Evolutionary conservation across 768 basidiomycete genomes (phyloP), one percentile per base, ranked within the genome.

Genomic region (Mycena belliarum): DNA sequence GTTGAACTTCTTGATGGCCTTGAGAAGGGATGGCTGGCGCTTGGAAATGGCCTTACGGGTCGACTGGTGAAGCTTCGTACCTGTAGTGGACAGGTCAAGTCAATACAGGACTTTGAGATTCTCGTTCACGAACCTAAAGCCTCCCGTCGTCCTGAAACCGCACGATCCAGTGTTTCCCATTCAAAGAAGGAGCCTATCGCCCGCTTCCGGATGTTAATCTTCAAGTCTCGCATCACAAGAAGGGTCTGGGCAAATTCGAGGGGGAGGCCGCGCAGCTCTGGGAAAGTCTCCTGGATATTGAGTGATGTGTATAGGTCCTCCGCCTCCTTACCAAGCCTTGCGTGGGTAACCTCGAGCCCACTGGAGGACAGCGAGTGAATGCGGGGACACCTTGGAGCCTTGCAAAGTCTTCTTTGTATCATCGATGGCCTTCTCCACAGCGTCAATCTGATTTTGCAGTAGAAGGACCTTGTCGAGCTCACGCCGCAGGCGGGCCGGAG

Each of bases 221-320:
- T 71, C 14, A 69, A 20, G 9, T 46, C 45, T 18, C 45, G 45
- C 28, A 32, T 20, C 7, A 46, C 20, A 2, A 46, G 26, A 1
- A 46, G 26, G 1, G 45, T 46, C n/a, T 29, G 45, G 16, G 32
- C 28, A 21, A 46, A 46, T 42, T 45, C n/a, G 43, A 68, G 66
- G 23, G 66, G 46, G 52, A 59, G 26, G 61, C 59, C n/a, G 4
- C 12, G 28, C 1, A 46, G 26, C 28, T 46, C 45, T 4, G 45
- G 64, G 59, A 9, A 75, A 7, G 40, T n/a, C 4, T 70, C 63
- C 2, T 63, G 65, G 8, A 77, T 54, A 43, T 78, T 75, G n/a
- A 78, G 61, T 0, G 73, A 70, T 1, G 65, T 35, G 61, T 75
- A 77, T 0, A 78, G 58, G 0, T 38, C 53, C 32, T 78, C 72